These are phyloP conservation scores for Candida broadrunensis DNA, from an alignment of 805 yeast species.

Conservation along the genomic window DNA sequence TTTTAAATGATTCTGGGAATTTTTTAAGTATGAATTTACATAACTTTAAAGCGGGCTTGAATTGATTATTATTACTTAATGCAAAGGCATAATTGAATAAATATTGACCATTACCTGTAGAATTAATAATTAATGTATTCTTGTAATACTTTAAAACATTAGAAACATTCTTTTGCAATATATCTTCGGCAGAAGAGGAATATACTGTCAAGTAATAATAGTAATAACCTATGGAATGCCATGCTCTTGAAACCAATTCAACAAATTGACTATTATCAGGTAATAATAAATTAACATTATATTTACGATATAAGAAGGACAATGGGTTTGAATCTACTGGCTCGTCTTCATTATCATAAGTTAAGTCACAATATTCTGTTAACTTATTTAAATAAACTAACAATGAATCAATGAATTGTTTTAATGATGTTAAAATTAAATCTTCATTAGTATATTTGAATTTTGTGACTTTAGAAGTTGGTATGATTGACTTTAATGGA, in stretches of 20 bases:
- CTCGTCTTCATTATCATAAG: constrained; percentile 23
- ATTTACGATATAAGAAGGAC: constrained; percentile 33
- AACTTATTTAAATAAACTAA: constrained; percentile 20
- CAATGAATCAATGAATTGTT: constrained; percentile 16
- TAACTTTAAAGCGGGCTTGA: constrained; percentile 42
- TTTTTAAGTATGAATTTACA: constrained; percentile 48
- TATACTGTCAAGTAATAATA: constrained; percentile 24
- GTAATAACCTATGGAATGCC: constrained; percentile 35
- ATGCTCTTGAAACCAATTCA: constrained; percentile 29
- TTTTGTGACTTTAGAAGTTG: constrained; percentile 9
- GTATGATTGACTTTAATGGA: constrained; percentile 28
- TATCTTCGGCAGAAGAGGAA: constrained; percentile 19
- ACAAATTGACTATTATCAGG: constrained; percentile 24
- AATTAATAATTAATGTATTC: constrained; percentile 33
- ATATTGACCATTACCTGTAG: constrained; percentile 26
- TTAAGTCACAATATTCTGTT: constrained; percentile 20
- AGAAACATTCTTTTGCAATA: constrained; percentile 12
- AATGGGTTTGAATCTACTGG: constrained; percentile 14
- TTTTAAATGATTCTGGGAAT: constrained; percentile 54
- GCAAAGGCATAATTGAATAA: constrained; percentile 46
- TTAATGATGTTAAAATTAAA: constrained; percentile 17
- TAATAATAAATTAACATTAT: constrained; percentile 29
- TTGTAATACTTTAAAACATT: constrained; percentile 25
- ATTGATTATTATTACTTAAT: constrained; percentile 42
- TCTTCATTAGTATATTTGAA: constrained; percentile 25